Evolutionary conservation across 2,329 filamentous ascomycete species (phyloP), one percentile per base, ranked within the genome.

Genomic region (Cladosporium oxysporum): DNA sequence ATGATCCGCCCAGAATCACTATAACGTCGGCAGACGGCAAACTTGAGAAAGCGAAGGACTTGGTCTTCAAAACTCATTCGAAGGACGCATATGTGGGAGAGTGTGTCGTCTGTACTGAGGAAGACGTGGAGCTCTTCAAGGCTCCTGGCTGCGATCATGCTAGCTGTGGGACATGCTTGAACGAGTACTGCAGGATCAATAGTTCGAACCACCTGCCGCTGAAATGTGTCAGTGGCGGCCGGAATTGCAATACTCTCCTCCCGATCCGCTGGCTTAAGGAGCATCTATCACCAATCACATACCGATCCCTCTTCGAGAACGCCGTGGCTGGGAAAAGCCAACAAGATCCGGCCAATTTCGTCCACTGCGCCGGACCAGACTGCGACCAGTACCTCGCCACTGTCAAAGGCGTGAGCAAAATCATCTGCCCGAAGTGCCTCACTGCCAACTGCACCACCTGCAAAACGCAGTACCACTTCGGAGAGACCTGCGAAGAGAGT

Each of bases 381-480:
- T 67, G 67, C 33, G n/a, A 29, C 21, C 37, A 28, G 26, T 8
- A 29, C 55, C 21, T 23, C 18, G 53, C 53, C 16, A 61, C 21
- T 21, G n/a, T 49, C 28, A 50, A 26, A 23, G 11, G 8, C 14
- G 28, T 18, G n/a, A 55, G 12, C 57, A 64, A 23, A n/a, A 37
- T 59, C 29, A 65, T 63, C 44, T 68, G 67, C 44, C 58, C 61
- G 5, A 23, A 29, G 10, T 68, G 67, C 67, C 64, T 65, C 41
- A 67, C 58, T 7, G 53, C 55, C 33, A 67, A 31, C 41, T 68
- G 67, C 65, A 63, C 61, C 10, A 31, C 41, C 12, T 68, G 67
- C 50, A 62, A 59, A 5, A 55, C 33, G 29, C 41, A 64, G 33
- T 28, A 44, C 14, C 67, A 68, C 49, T 58, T 41, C n/a, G 57